Evolutionary conservation across 257 asterid genomes (phyloP).

Genomic region (Cruciata laevipes): DNA sequence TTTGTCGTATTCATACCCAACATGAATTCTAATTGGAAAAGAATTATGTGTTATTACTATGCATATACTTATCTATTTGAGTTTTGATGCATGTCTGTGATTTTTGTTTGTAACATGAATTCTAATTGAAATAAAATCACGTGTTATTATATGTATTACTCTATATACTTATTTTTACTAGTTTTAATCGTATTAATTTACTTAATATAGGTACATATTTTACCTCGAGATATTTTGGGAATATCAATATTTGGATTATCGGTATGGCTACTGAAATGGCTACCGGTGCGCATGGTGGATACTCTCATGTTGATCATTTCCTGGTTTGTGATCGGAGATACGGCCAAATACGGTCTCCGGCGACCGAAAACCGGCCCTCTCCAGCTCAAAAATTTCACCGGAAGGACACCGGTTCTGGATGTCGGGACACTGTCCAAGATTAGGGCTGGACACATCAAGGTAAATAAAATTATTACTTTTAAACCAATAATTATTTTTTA

Average conservation of each 20-base stretch:
- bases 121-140: too few species aligned
- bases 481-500: neutral
- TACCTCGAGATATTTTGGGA: conserved; percentile 31
- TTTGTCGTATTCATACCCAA: too few species aligned
- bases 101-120: too few species aligned
- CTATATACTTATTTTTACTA: too few species aligned
- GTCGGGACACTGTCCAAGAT: conserved; percentile 25
- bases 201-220: conserved; percentile 25
- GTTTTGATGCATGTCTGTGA: too few species aligned
- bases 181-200: too few species aligned
- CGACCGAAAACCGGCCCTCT: conserved; percentile 24
- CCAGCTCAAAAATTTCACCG: conserved; percentile 17
- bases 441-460: conserved; percentile 18
- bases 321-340: conserved; percentile 21
- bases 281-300: conserved; percentile 26
- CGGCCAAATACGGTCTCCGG: conserved; percentile 21
- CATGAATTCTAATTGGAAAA: too few species aligned
- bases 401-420: conserved; percentile 24
- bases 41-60: too few species aligned
- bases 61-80: too few species aligned
- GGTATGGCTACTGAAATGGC: conserved; percentile 32
- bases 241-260: conserved; percentile 31
- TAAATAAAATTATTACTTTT: too few species aligned
- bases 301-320: conserved; percentile 20
- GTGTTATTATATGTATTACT: too few species aligned